Base-by-base conservation (phyloP, 164 flowering plant species). In the Sedum album region DNA sequence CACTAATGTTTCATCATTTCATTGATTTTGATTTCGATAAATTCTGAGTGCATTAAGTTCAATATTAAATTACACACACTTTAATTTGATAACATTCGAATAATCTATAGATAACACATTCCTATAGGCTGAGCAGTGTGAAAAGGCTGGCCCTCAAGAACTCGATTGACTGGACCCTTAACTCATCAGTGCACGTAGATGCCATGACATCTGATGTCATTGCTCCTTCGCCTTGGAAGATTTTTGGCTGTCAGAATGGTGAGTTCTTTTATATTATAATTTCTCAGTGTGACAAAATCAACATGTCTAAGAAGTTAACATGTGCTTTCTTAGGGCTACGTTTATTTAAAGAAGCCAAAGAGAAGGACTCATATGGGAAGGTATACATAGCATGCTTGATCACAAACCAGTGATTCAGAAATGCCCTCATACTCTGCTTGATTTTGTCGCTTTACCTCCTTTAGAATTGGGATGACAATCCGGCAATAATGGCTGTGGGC, bases 401-500 rank as follows among this genome's bases (percentile, higher is more conserved):
- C 48, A 21, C 35, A 57, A 48, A 42, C 23, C 62, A 67, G 9
- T 69, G 14, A 57, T 68, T 31, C 41, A 53, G 14, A 9, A 41
- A 69, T 9, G 46, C 41, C 39, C 31, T 41, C 28, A 31, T 33
- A 57, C 46, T 3, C 15, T 2, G n/a, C 4, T 20, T 70, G n/a
- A 33, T 77, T 69, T 23, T 70, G 35, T 1, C 4, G 15, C 11
- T 21, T 57, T 1, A 35, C 68, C 2, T 79, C 38, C 23, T 35
- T 77, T 78, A 84, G 95, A 73, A 80, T 31, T 84, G 92, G 92
- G 90, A 84, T 77, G 92, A 90, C 74, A 89, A 87, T 82, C 96
- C 98, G 31, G 97, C 96, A 74, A 86, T 84, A 80, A 93, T 93
- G 98, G 96, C 98, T 21, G 94, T 93, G 21, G 97, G 98, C 48